Evolutionary conservation across 2,329 filamentous ascomycete genomes (phyloP).

Genomic region (Chaetomiaceae sp.): DNA sequence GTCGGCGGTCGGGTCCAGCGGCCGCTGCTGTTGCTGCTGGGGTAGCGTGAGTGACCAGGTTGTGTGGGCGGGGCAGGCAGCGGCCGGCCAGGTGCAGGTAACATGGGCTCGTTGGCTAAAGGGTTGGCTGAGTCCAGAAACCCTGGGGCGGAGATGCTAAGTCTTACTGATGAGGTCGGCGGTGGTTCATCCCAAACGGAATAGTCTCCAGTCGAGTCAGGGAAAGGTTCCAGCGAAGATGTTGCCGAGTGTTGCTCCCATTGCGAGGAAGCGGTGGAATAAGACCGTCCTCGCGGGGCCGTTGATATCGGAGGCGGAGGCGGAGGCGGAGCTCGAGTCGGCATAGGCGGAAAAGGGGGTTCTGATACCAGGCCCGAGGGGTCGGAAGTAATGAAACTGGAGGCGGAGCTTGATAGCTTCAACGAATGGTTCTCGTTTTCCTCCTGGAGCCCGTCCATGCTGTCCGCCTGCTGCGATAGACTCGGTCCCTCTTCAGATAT

Average conservation of each 20-base stretch:
- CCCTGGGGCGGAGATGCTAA: not conserved
- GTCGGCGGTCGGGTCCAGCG: conserved; percentile 11
- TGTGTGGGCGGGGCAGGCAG: not conserved
- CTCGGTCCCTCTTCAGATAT: conserved; percentile 5
- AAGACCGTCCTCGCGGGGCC: not conserved
- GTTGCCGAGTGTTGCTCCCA: not conserved
- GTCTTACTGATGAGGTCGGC: not conserved
- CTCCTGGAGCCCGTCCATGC: not conserved
- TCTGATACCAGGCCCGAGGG: not conserved
- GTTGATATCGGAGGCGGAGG: conserved; percentile 6
- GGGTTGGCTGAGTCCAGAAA: not conserved
- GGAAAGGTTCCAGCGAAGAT: not conserved
- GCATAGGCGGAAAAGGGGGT: not conserved
- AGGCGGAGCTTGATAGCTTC: not conserved
- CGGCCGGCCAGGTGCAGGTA: not conserved
- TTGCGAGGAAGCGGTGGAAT: not conserved
- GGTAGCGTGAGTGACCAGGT: conserved; percentile 7
- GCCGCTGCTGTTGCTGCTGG: conserved; percentile 8
- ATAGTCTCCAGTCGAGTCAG: not conserved
- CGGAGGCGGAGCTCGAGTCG: conserved; percentile 7
- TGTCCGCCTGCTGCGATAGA: not conserved
- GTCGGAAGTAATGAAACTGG: not conserved
- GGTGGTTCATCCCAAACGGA: not conserved
- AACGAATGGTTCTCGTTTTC: not conserved
- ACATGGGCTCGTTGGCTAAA: not conserved